Conservation (phyloP, 352 stramenopile genomes). For the Phytopythium chamaehyphon region DNA sequence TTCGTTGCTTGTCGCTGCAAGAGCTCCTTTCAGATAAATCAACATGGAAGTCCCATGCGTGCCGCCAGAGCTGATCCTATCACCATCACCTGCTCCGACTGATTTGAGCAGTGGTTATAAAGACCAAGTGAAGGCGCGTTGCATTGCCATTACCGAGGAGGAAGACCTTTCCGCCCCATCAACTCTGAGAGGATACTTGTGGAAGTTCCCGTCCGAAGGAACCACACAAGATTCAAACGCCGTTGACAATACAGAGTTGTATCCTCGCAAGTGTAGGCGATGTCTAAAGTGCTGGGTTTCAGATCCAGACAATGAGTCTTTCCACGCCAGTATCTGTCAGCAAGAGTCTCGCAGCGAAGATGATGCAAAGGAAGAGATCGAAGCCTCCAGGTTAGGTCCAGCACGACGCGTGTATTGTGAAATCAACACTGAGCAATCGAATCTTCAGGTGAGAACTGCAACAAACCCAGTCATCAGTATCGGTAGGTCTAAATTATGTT, state of each 20-base stretch:
- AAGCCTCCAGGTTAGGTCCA: slow-evolving; percentile 16
- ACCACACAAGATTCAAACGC: slow-evolving; percentile 20
- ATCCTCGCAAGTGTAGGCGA: slow-evolving; percentile 28
- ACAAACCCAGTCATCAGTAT: neutral
- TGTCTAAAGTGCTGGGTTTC: slow-evolving; percentile 35
- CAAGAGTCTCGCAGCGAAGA: neutral
- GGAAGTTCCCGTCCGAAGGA: slow-evolving; percentile 71
- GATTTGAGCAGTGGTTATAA: neutral
- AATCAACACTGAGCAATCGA: slow-evolving; percentile 34
- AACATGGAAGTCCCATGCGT: no score
- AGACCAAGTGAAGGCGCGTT: neutral
- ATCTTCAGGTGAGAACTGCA: slow-evolving; percentile 19
- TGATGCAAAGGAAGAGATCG: slow-evolving; percentile 3
- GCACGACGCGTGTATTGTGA: slow-evolving; percentile 54
- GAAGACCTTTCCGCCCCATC: neutral
- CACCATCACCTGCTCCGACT: no score
- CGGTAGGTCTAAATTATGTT: neutral
- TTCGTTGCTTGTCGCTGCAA: no score
- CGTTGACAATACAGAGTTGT: slow-evolving; percentile 4
- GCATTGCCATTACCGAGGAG: neutral
- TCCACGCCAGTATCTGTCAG: slow-evolving; percentile 18
- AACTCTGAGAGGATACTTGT: slow-evolving; percentile 24
- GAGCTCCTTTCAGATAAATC: no score
- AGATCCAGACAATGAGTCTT: slow-evolving; percentile 18
- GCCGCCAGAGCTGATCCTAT: no score